phyloP scores from a whole-genome alignment of 352 stramenopile genomes.

The Phytophthora sp. region DNA sequence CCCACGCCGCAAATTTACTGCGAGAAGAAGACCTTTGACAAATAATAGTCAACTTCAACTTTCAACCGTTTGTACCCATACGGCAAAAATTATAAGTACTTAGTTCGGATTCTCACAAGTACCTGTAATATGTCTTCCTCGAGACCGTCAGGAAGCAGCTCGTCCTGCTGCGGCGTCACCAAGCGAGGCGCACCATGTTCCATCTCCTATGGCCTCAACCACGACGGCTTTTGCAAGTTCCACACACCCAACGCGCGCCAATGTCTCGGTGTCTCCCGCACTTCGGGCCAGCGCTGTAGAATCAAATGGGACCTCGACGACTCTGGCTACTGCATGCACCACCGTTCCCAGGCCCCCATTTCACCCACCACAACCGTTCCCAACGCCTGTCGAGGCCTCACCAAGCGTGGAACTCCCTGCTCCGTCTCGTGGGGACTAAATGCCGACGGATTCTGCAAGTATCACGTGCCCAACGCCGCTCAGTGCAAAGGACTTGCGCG shows the following conservation, averaged over 20 bases:
- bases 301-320: constrained; percentile 34
- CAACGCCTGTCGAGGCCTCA: constrained; percentile 26
- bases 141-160: too few relatives aligned
- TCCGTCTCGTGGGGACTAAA: constrained; percentile 34
- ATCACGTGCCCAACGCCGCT: constrained; percentile 28
- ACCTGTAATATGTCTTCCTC: constrained; percentile 5
- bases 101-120: constrained; percentile 7
- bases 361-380: not conserved
- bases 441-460: constrained; percentile 39
- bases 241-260: constrained; percentile 26
- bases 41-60: too few relatives aligned
- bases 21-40: too few relatives aligned
- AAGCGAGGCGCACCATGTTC: constrained; percentile 29
- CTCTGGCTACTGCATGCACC: constrained; percentile 24
- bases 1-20: too few relatives aligned
- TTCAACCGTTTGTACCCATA: too few relatives aligned
- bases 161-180: constrained; percentile 25
- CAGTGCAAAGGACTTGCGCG: constrained; percentile 35
- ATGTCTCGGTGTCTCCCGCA: constrained; percentile 30
- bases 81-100: too few relatives aligned
- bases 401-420: constrained; percentile 32
- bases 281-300: constrained; percentile 29
- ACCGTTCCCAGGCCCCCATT: constrained; percentile 14
- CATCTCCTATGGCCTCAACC: constrained; percentile 20
- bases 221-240: constrained; percentile 37